Percentiles rank a stretch among this genome's conserved stretches.
Conservation (phyloP, 2,329 filamentous ascomycete species). For the Talaromyces piceae region DNA sequence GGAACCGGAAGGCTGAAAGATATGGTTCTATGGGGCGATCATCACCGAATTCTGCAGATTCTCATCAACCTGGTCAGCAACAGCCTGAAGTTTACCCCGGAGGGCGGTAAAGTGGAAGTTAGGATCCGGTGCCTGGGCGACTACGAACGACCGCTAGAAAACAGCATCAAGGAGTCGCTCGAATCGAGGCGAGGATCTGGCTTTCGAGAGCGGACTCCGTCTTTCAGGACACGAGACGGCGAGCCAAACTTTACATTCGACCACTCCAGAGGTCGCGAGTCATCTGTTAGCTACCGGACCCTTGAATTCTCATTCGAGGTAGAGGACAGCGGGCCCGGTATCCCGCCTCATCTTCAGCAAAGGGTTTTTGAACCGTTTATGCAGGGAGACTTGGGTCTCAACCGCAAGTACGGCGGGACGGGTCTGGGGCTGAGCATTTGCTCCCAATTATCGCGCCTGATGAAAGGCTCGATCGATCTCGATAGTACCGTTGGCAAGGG, state of each 20-base stretch:
- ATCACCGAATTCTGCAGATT: constrained; percentile 85
- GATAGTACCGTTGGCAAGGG: constrained; percentile 66
- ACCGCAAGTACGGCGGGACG: constrained; percentile 84
- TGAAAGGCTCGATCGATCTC: constrained; percentile 70
- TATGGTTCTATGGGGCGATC: constrained; percentile 87
- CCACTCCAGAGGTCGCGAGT: constrained; percentile 1
- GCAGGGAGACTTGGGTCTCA: constrained; percentile 81
- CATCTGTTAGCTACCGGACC: constrained; percentile 56
- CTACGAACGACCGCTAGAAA: constrained; percentile 21
- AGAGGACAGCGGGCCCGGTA: constrained; percentile 79
- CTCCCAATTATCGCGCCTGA: constrained; percentile 72
- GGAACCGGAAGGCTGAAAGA: constrained; percentile 67
- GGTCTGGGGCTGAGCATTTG: constrained; percentile 85
- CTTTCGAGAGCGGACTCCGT: constrained; percentile 10
- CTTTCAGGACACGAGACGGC: constrained; percentile 20
- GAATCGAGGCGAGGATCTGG: constrained; percentile 24
- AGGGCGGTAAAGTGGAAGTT: constrained; percentile 66
- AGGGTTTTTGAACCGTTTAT: constrained; percentile 92
- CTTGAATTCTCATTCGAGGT: constrained; percentile 82
- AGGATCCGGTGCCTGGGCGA: constrained; percentile 60
- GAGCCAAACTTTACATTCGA: background rate
- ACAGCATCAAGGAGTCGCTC: constrained; percentile 39
- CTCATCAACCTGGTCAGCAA: constrained; percentile 75
- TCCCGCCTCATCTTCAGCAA: constrained; percentile 66
- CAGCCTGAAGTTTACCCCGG: constrained; percentile 80